Evolutionary conservation across 2,329 filamentous ascomycete genomes (phyloP).

Genomic region (Neoascochyta sp.): DNA sequence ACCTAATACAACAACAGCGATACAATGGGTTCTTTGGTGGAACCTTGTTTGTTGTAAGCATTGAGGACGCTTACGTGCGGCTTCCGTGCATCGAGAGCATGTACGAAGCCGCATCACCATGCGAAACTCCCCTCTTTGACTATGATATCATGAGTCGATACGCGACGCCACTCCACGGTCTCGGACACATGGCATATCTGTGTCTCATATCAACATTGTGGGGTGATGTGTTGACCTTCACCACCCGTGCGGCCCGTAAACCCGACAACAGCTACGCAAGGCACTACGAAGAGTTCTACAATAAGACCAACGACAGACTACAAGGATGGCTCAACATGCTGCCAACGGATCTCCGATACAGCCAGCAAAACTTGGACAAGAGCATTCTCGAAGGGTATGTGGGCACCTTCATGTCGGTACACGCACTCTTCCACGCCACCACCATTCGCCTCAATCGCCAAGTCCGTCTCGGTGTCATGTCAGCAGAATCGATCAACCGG

Average conservation of each 20-base stretch:
- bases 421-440: conserved; percentile 63
- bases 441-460: conserved; percentile 64
- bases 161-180: conserved; percentile 30
- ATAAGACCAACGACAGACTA: conserved; percentile 50
- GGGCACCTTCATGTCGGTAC: conserved; percentile 60
- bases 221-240: conserved; percentile 60
- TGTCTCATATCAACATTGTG: conserved; percentile 63
- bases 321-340: conserved; percentile 58
- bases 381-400: conserved; percentile 53
- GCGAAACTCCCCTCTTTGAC: conserved; percentile 59
- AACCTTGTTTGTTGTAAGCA: conserved; percentile 53
- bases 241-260: conserved; percentile 52
- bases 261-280: conserved; percentile 43
- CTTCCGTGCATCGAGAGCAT: conserved; percentile 59
- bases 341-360: conserved; percentile 55
- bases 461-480: conserved; percentile 30
- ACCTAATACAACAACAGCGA: conserved; percentile 43
- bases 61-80: conserved; percentile 63
- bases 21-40: conserved; percentile 57
- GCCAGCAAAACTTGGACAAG: conserved; percentile 54
- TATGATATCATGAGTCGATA: conserved; percentile 45
- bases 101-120: conserved; percentile 60
- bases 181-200: conserved; percentile 56
- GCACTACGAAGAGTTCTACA: conserved; percentile 52
- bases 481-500: conserved; percentile 26